Evolutionary conservation across 352 stramenopile species (phyloP), one percentile per base, ranked within the genome.

Genomic region (Phytophthora syringae): DNA sequence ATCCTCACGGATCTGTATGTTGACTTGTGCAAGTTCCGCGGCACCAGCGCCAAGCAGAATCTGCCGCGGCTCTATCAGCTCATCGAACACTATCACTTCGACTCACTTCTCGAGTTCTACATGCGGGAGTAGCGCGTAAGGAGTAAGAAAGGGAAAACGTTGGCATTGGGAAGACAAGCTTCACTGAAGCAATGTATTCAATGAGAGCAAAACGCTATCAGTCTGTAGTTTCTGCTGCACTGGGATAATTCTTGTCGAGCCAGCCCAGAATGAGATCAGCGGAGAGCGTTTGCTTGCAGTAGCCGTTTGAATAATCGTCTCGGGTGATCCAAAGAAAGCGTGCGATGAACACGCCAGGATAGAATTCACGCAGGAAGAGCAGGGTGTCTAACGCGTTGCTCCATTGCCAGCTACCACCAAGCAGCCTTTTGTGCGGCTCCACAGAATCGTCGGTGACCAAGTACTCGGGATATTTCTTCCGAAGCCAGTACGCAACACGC

Each of bases 1-100:
- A 82, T 96, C 20, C 72, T 95, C 34, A 93, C 83, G 7, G 87
- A 96, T 45, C 68, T 96, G 1, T 96, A 93, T 60, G 86, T 95
- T 1, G 89, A 96, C 44, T 59, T 90, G 43, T 91, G 84, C 72
- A 95, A 95, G 66, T 93, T 94, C 52, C 83, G 82, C 32, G 88
- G 88, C 47, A 80, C 74, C 13, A 94, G 88, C 55, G 85, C 79
- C 51, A 92, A 92, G 57, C 80, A 91, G 40, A 85, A 90, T 60
- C 69, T 93, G 4, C 77, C 83, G 13, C 72, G 75, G 3, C 67
- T 94, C 18, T 89, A 90, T 52, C 82, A 91, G 36, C 69, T 95
- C 11, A 89, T 95, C 42, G 83, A 94, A 49, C 83, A 91, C 63
- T 93, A 93, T 62, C 79, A 90, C 56, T 93, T 86, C 36, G 84